Base-by-base conservation (phyloP, 129 eudicot genomes). In the Pulicaria dysenterica region DNA sequence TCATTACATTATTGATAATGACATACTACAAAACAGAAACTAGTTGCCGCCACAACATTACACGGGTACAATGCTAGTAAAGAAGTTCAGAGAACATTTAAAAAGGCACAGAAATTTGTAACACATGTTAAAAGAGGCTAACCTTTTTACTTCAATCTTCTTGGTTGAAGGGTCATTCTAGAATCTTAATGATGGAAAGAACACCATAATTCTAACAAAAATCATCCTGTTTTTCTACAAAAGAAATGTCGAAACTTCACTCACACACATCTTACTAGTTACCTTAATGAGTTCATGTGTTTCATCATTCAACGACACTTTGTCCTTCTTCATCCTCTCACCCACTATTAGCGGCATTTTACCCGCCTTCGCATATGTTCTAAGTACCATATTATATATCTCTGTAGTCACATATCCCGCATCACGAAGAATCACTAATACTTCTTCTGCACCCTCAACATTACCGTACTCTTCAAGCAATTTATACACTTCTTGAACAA, bases 251-350 rank as follows among this genome's bases (percentile, higher is more conserved):
- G 88, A 77, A 73, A 86, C 85, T 63, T 88, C 91, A 73, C 86
- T 54, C 8, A 95, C 89, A 61, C 94, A 79, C 95, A 95, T 80
- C 77, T 84, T 86, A 74, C 99, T 95, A 4, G 97, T 95, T 19
- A 77, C 31, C 73, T 81, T 76, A 34, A 95, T 58, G 41, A 95
- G 91, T 56, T 84, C 83, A 71, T 24, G 73, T 36, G 91, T 95
- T 76, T 88, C 97, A 46, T 83, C 89, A 64, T 95, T 80, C 79
- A 86, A 39, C 67, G 9, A 9, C 10, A 95, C 90, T 49, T 82
- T 69, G 45, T 95, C 99, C 78, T 77, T 83, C 80, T 83, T 86
- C 97, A 91, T 95, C 80, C 99, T 63, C 70, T 95, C 99, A 2
- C 81, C 87, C 54, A 95, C 83, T 24, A 86, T 71, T 45, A 86